Evolutionary conservation across 2,329 filamentous ascomycete genomes (phyloP).

Genomic region (Monilinia aucupariae): DNA sequence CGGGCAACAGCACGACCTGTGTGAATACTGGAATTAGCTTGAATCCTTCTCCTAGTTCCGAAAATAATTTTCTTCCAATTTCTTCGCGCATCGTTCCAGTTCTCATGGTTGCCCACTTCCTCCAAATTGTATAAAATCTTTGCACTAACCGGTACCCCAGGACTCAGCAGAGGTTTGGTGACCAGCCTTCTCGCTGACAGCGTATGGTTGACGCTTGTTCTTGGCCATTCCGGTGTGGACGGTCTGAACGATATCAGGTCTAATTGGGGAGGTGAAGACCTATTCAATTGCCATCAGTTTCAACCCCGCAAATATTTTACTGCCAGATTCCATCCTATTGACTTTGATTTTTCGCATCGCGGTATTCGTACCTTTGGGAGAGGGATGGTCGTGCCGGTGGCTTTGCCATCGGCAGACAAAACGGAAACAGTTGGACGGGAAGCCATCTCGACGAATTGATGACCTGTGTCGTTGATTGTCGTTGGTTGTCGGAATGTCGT

Average conservation of each 20-base stretch:
- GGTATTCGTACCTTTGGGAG: slow-evolving; percentile 59
- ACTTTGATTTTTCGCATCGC: slow-evolving; percentile 5
- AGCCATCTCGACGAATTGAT: slow-evolving; percentile 57
- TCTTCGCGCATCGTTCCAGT: neutral
- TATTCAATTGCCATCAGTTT: slow-evolving; percentile 27
- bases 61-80: neutral
- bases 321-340: slow-evolving; percentile 2
- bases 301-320: slow-evolving; percentile 16
- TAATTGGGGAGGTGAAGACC: slow-evolving; percentile 97
- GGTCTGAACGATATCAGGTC: slow-evolving; percentile 93
- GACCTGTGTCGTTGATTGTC: slow-evolving; percentile 29
- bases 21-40: slow-evolving; percentile 23
- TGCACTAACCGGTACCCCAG: slow-evolving; percentile 91
- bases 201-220: slow-evolving; percentile 99
- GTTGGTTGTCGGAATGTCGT: slow-evolving; percentile 22
- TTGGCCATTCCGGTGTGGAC: slow-evolving; percentile 99
- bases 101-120: neutral
- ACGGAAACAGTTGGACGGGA: slow-evolving; percentile 97
- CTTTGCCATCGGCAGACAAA: slow-evolving; percentile 90
- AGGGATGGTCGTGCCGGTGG: slow-evolving; percentile 82
- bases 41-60: neutral
- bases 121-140: slow-evolving; percentile 22
- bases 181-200: slow-evolving; percentile 99
- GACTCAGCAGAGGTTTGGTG: slow-evolving; percentile 99
- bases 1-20: slow-evolving; percentile 96